These are phyloP conservation scores for Tetramitus jugosus DNA, from an alignment of 208 protist species.

Conservation along the genomic window DNA sequence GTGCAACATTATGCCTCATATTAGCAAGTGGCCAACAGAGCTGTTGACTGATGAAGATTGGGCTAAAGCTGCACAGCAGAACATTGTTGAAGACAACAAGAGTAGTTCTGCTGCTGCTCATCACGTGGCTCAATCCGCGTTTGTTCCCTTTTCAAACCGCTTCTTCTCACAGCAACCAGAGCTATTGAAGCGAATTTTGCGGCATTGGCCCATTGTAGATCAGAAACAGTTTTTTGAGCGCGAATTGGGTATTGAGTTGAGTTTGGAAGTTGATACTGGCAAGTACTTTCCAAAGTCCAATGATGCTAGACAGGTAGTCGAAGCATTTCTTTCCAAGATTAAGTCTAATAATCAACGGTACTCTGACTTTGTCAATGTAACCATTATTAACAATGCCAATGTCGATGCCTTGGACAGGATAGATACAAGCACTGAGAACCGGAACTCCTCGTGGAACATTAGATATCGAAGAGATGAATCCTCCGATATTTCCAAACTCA, in stretches of 20 bases:
- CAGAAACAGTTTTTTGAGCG: slow-evolving; percentile 19
- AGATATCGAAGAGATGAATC: background rate
- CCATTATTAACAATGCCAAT: background rate
- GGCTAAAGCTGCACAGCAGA: background rate
- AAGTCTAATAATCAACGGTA: no score
- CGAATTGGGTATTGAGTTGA: background rate
- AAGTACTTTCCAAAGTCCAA: slow-evolving; percentile 15
- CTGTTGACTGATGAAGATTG: background rate
- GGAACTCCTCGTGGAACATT: background rate
- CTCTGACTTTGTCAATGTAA: background rate
- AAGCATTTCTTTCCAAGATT: background rate
- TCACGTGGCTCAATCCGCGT: no score
- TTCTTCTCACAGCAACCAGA: background rate
- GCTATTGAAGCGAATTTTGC: background rate
- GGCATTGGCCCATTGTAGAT: background rate
- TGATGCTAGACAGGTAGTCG: slow-evolving; percentile 6
- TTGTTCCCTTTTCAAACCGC: no score
- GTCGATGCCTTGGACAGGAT: background rate
- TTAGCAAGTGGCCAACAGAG: background rate
- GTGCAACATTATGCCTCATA: slow-evolving; percentile 4
- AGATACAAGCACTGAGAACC: background rate
- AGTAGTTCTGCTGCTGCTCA: no score
- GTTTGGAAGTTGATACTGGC: slow-evolving; percentile 4
- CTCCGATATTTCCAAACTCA: background rate
- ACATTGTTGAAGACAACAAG: no score